Evolutionary conservation across 2,329 filamentous ascomycete genomes (phyloP).

Genomic region (Phialophora macrospora): DNA sequence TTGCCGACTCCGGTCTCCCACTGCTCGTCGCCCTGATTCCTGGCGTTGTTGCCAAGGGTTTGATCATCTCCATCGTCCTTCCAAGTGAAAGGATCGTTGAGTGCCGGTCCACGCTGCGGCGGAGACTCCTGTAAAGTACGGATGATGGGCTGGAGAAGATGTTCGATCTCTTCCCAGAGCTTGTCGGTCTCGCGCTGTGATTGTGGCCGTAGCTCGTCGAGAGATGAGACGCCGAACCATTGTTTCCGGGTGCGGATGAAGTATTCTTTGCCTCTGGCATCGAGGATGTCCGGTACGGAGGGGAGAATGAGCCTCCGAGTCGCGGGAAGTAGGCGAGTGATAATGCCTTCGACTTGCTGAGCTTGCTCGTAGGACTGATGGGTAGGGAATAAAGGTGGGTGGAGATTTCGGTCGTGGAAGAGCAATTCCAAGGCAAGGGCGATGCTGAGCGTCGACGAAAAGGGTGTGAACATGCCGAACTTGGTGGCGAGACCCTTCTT

Average conservation of each 20-base stretch:
- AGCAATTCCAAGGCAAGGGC: slow-evolving; percentile 12
- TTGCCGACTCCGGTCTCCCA: neutral
- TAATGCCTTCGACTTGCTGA: slow-evolving; percentile 5
- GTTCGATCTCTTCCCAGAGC: slow-evolving; percentile 11
- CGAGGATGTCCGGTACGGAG: slow-evolving; percentile 19
- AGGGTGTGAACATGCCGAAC: neutral
- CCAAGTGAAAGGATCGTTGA: slow-evolving; percentile 9
- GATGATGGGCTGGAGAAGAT: slow-evolving; percentile 2
- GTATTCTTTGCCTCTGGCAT: slow-evolving; percentile 18
- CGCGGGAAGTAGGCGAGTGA: slow-evolving; percentile 12
- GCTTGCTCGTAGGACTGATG: slow-evolving; percentile 1
- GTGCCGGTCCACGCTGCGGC: neutral
- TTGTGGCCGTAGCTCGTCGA: slow-evolving; percentile 13
- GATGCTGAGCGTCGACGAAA: slow-evolving; percentile 12
- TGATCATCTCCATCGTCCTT: neutral
- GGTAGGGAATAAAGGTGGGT: slow-evolving; percentile 10
- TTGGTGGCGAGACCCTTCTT: neutral
- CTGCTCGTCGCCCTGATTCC: no score
- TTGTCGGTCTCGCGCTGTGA: slow-evolving; percentile 11
- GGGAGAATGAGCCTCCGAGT: slow-evolving; percentile 19
- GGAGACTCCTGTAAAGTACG: neutral
- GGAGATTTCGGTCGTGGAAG: neutral
- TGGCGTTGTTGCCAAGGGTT: neutral
- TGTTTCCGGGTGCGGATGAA: slow-evolving; percentile 16
- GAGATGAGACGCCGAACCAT: slow-evolving; percentile 19